phyloP scores from a whole-genome alignment of 352 stramenopile species.

The Sclerospora graminicola region DNA sequence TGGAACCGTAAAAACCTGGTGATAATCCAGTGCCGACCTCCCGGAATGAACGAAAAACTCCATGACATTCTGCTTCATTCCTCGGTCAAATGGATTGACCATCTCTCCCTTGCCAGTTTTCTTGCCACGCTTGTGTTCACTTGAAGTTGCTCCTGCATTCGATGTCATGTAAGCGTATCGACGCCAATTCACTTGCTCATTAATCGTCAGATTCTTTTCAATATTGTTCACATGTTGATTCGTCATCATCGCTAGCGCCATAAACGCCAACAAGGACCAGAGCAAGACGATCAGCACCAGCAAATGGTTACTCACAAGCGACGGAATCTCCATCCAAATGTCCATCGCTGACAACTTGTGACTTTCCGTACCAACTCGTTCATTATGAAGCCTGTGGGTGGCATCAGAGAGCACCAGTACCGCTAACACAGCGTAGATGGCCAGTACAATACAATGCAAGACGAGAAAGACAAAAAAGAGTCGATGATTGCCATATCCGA shows the following conservation, averaged over 20 bases:
- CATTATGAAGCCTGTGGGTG: constrained; percentile 23
- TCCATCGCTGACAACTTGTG: constrained; percentile 32
- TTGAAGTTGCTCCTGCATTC: too few species aligned
- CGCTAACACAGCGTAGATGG: constrained; percentile 34
- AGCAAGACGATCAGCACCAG: constrained; percentile 49
- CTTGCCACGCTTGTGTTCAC: constrained; percentile 9
- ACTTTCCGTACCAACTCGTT: constrained; percentile 12
- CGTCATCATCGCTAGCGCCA: constrained; percentile 48
- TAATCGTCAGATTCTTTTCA: constrained; percentile 63
- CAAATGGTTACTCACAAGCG: constrained; percentile 38
- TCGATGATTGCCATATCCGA: constrained; percentile 72
- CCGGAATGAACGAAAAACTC: constrained; percentile 42
- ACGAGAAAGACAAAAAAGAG: constrained; percentile 71
- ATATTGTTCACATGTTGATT: constrained; percentile 59
- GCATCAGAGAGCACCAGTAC: constrained; percentile 30
- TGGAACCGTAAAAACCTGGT: constrained; percentile 23
- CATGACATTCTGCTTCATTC: constrained; percentile 26
- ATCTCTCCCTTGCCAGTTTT: constrained; percentile 11
- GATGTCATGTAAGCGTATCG: constrained; percentile 56
- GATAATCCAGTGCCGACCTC: constrained; percentile 28
- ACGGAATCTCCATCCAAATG: constrained; percentile 51
- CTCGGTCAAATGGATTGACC: constrained; percentile 35
- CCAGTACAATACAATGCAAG: constrained; percentile 43
- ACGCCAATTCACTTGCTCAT: constrained; percentile 79
- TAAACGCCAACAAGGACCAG: constrained; percentile 38